Evolutionary conservation across 208 protist genomes (phyloP), one percentile per base, ranked within the genome.

Genomic region (Leishmania braziliensis): DNA sequence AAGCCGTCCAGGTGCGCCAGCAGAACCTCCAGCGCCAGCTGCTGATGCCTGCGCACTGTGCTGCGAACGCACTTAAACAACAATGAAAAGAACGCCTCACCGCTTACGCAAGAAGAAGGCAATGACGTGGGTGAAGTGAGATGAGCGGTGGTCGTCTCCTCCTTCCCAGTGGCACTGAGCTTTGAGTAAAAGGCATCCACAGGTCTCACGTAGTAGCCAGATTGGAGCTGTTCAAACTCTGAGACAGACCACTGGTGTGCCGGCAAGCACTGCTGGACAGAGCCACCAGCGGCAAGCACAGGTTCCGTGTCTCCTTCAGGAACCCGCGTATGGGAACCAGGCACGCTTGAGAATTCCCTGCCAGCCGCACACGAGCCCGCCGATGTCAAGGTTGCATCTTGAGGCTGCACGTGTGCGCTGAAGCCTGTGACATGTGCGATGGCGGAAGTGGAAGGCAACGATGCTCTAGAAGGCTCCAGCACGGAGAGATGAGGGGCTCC

Each of bases 341-440:
- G 10, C 18, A 29, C 10, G 10, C 58, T 50, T 3, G 48, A 48
- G 43, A 36, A 8, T 5, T n/a, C 51, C 14, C 6, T 58, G 26
- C 65, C 18, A 14, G 14, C 50, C 26, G 5, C 71, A 23, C 53
- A 50, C 18, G 16, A 1, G 18, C 16, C 54, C 50, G 56, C 46
- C 6, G 48, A n/a, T 6, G 68, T n/a, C 3, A 14, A 6, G 18
- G 66, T 36, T 5, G 65, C 58, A 5, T 77, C 71, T 46, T 77
- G 69, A 3, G 89, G 87, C 82, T 93, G 89, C 56, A 92, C 83
- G 65, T 92, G 89, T 48, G 89, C 89, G 10, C 85, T 92, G 48
- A 85, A 81, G 43, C 73, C 51, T 58, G 53, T 23, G 51, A 29
- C 51, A 18, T 53, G 23, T 33, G 48, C 9, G 14, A 56, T 54